phyloP scores from a whole-genome alignment of 129 eudicot species.

The Cynara cardunculus region DNA sequence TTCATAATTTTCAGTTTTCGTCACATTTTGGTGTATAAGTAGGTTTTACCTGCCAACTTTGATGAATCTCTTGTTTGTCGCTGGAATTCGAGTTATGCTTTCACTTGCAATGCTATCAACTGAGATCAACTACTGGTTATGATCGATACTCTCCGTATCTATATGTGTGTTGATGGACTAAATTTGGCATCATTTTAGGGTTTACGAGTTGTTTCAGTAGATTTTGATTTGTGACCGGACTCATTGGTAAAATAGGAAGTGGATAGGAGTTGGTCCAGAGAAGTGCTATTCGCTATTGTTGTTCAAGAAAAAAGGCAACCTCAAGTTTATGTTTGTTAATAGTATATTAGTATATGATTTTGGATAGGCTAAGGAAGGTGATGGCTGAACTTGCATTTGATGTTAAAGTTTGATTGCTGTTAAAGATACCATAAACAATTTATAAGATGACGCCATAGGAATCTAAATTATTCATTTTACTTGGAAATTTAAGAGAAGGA shows the following conservation, averaged over 20 bases:
- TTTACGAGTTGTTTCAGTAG: constrained; percentile 10
- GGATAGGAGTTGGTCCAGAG: background rate
- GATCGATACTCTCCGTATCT: background rate
- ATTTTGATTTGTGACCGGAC: background rate
- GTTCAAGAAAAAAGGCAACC: too few relatives aligned
- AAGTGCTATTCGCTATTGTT: background rate
- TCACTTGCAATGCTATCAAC: constrained; percentile 24
- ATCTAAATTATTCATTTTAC: too few relatives aligned
- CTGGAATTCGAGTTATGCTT: background rate
- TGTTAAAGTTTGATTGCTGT: too few relatives aligned
- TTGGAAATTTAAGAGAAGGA: background rate
- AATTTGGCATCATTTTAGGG: constrained; percentile 8
- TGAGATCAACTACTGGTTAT: background rate
- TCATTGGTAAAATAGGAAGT: background rate
- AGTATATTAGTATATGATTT: too few relatives aligned
- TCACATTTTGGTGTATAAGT: constrained; percentile 4
- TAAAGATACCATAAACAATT: background rate
- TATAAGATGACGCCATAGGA: background rate
- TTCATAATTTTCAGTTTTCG: background rate
- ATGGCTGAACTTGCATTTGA: background rate
- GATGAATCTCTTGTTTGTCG: constrained; percentile 4
- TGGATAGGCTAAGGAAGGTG: background rate
- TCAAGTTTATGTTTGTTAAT: background rate
- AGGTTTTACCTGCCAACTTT: background rate
- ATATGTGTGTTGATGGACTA: background rate